Evolutionary conservation across 108 stramenopile genomes (phyloP).

Genomic region (Mediolabrus comicus): DNA sequence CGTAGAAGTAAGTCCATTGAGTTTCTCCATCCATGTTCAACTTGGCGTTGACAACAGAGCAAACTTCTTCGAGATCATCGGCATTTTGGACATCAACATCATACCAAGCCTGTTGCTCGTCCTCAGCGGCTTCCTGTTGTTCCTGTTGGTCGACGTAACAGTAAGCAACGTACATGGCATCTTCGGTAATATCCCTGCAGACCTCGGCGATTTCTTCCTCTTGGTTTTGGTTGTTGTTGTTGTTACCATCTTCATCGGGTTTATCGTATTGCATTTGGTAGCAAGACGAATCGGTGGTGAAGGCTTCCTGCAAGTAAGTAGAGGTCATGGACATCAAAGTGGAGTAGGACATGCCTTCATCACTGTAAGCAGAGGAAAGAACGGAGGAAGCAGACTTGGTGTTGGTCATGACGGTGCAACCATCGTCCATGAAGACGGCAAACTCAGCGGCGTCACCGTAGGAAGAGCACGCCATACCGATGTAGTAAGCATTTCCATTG

Average conservation of each 20-base stretch:
- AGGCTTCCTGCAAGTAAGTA: not conserved
- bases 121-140: not conserved
- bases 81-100: conserved; percentile 26
- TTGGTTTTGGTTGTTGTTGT: not conserved
- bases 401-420: conserved; percentile 61
- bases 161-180: not conserved
- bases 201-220: not conserved
- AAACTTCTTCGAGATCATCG: conserved; percentile 26
- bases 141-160: not conserved
- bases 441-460: conserved; percentile 73
- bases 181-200: not conserved
- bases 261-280: not conserved
- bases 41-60: conserved; percentile 5
- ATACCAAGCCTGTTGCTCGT: conserved; percentile 29
- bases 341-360: not conserved
- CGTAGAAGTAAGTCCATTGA: conserved; percentile 12
- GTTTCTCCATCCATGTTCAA: conserved; percentile 19
- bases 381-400: not conserved
- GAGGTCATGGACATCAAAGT: not conserved
- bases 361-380: not conserved
- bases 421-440: conserved; percentile 69
- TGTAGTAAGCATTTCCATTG: conserved; percentile 13
- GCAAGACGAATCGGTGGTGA: not conserved
- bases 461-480: conserved; percentile 62
- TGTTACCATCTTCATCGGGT: not conserved